Evolutionary conservation across 2,329 filamentous ascomycete genomes (phyloP).

Genomic region (Colletotrichum eleusines): DNA sequence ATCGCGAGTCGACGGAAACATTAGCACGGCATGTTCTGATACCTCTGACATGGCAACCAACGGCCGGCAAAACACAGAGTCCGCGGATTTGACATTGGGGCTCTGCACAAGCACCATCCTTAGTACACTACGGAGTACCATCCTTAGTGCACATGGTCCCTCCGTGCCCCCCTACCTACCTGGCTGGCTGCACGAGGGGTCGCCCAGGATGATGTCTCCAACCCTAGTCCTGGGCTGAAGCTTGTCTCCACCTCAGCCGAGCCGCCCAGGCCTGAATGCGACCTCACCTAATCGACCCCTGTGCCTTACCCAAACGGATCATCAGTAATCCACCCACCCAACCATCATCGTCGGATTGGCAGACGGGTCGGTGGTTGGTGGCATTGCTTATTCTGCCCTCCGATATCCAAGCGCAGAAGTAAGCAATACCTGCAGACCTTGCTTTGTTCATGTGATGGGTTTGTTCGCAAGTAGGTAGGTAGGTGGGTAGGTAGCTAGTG

Average conservation of each 20-base stretch:
- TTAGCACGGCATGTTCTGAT: slow-evolving; percentile 3
- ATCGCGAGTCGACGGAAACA: slow-evolving; percentile 35
- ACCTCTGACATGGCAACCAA: slow-evolving; percentile 37
- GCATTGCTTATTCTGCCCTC: slow-evolving; percentile 1
- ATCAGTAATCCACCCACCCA: slow-evolving; percentile 35
- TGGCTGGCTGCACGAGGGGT: background rate
- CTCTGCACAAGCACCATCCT: background rate
- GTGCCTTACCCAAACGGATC: slow-evolving; percentile 12
- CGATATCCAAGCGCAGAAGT: slow-evolving; percentile 5
- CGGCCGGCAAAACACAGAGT: background rate
- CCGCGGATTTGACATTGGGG: slow-evolving; percentile 5
- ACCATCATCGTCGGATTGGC: background rate
- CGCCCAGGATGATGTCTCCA: slow-evolving; percentile 1
- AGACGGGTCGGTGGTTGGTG: slow-evolving; percentile 13
- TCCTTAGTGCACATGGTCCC: too few relatives aligned
- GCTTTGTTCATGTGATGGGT: slow-evolving; percentile 28
- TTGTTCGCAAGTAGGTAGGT: slow-evolving; percentile 28
- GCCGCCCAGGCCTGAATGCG: slow-evolving; percentile 34
- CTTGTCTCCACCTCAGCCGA: slow-evolving; percentile 24
- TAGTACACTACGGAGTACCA: background rate
- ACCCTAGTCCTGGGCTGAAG: slow-evolving; percentile 32
- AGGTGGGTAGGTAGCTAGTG: too few relatives aligned
- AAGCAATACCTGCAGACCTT: slow-evolving; percentile 20
- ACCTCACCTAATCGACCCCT: slow-evolving; percentile 34
- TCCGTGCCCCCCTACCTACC: too few relatives aligned